Conservation (phyloP, 768 basidiomycete genomes). For the Lactarius vividus region DNA sequence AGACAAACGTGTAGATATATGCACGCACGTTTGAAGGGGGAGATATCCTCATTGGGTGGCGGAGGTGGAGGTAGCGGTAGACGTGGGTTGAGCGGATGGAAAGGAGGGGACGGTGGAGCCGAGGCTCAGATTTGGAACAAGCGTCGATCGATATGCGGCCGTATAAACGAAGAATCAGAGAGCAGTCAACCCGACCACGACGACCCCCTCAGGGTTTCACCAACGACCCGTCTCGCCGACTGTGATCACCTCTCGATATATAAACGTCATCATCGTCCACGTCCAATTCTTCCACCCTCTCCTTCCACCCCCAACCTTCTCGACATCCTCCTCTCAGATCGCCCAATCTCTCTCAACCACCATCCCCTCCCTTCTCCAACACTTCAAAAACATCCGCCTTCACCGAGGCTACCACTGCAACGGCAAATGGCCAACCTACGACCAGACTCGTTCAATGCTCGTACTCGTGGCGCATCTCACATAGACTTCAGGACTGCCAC, state of each 20-base stretch:
- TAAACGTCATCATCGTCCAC: constrained; percentile 29
- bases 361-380: constrained; percentile 33
- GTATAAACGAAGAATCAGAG: constrained; percentile 26
- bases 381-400: neutral
- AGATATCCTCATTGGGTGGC: constrained; percentile 1
- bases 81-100: constrained; percentile 14
- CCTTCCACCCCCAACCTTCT: constrained; percentile 26
- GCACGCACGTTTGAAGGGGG: constrained; percentile 22
- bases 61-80: neutral
- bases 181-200: constrained; percentile 10
- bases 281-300: constrained; percentile 16
- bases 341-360: constrained; percentile 25
- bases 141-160: constrained; percentile 25
- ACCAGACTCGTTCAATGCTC: constrained; percentile 65
- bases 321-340: constrained; percentile 25
- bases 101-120: neutral
- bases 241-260: constrained; percentile 23
- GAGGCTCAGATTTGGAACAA: constrained; percentile 20
- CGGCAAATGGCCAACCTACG: constrained; percentile 43
- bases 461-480: constrained; percentile 73
- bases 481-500: constrained; percentile 98
- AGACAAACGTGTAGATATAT: constrained; percentile 1
- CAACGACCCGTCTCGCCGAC: constrained; percentile 12
- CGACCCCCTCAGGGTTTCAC: constrained; percentile 5
- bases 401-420: neutral